Evolutionary conservation across 2,329 filamentous ascomycete species (phyloP), one percentile per base, ranked within the genome.

Genomic region (Colletotrichum euphorbiae): DNA sequence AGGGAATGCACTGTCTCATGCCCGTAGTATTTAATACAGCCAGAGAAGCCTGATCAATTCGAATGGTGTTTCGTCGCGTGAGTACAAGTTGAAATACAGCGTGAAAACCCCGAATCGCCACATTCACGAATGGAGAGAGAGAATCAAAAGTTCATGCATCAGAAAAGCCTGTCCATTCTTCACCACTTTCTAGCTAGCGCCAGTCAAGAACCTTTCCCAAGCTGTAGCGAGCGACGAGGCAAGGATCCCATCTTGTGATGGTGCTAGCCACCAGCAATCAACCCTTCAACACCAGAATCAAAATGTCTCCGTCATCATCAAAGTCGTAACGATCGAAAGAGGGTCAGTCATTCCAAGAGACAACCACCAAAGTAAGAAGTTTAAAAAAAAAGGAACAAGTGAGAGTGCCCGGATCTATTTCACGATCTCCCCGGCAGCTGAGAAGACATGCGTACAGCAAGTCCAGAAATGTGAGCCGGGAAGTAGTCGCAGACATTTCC

Each of bases 281-380:
- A 43, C 17, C 40, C 46, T 28, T 15, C 46, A 65, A 33, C 33
- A 40, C 40, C 65, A 28, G 33, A 54, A 55, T 57, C 61, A 59
- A 50, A 50, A 42, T 59, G 7, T 40, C 40, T 59, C 61, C 65
- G 24, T 58, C 65, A 65, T 68, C 65, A 68, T 68, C 65, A 68
- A 65, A 65, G 54, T 68, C 65, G 61, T 69, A 67, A 62, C 55
- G 67, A 69, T 69, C 51, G 67, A 67, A 69, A 52, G 45, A 51
- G 51, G 67, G 62, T 69, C 63, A 67, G 62, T 69, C 67, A 67
- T 62, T 51, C 56, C 67, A 62, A 38, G n/a, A 58, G 46, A 48
- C 48, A 55, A 50, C 61, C 59, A 55, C 61, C 40, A 68, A 65
- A 28, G 56, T 51, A 55, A 50, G 54, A 68, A 65, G 54, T 54